A percentile compares a stretch with the other conserved stretches of the same genome.
Conservation (phyloP, 176 grass and related monocot genomes). For the Triticum aestivum region DNA sequence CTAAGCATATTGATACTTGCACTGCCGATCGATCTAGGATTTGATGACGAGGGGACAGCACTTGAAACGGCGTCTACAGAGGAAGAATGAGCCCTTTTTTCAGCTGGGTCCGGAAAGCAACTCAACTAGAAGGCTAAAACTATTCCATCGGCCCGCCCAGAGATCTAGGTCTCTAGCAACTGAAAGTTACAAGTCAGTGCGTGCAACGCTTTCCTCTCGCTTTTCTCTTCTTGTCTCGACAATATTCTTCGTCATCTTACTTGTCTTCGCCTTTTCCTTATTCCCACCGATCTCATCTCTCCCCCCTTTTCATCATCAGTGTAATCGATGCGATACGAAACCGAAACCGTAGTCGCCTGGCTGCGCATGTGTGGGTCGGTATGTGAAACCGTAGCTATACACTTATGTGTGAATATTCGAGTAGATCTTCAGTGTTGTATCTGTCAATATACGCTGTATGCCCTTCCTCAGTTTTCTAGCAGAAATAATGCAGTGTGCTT, state of each 20-base stretch:
- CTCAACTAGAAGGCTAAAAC: slow-evolving; percentile 43
- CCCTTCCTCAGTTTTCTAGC: background rate
- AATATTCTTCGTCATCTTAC: slow-evolving; percentile 55
- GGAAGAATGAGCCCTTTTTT: slow-evolving; percentile 38
- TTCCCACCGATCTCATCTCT: slow-evolving; percentile 37
- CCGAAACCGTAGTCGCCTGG: background rate
- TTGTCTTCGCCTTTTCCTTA: slow-evolving; percentile 31
- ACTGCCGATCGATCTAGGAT: background rate
- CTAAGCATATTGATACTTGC: background rate
- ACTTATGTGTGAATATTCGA: background rate
- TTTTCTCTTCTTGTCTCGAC: slow-evolving; percentile 42
- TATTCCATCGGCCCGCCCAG: slow-evolving; percentile 29
- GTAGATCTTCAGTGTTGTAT: background rate
- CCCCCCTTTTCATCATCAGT: background rate
- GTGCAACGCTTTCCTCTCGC: slow-evolving; percentile 46
- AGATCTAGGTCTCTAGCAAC: slow-evolving; percentile 48
- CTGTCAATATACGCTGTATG: background rate
- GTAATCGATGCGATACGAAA: slow-evolving; percentile 7
- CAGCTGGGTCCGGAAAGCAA: slow-evolving; percentile 46
- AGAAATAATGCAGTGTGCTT: slow-evolving; percentile 16
- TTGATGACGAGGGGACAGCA: background rate
- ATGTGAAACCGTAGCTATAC: background rate
- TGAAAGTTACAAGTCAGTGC: slow-evolving; percentile 53
- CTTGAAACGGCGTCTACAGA: slow-evolving; percentile 7
- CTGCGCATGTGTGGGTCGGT: background rate